These are phyloP conservation scores for Platanus orientalis DNA, from an alignment of 164 flowering plant genomes.

Conservation along the genomic window DNA sequence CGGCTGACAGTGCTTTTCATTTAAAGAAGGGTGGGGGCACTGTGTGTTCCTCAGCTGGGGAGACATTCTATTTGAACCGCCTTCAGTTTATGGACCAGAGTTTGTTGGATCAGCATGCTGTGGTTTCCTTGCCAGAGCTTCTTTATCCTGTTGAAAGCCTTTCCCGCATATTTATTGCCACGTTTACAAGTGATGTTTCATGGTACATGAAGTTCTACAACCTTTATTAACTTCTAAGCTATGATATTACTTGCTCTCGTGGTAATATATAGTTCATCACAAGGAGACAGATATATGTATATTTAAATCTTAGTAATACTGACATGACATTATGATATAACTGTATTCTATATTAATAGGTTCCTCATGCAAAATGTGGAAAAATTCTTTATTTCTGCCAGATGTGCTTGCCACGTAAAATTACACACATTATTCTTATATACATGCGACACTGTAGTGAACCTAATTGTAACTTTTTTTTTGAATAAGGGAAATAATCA, in stretches of 20 bases:
- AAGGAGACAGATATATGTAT: not conserved
- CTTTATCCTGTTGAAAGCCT: slow-evolving; percentile 70
- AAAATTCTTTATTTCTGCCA: no score
- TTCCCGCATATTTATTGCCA: slow-evolving; percentile 60
- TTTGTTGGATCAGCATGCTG: slow-evolving; percentile 20
- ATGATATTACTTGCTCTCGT: not conserved
- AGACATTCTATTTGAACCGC: slow-evolving; percentile 59
- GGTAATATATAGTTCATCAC: not conserved
- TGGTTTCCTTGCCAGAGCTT: slow-evolving; percentile 71
- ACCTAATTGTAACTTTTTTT: no score
- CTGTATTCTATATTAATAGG: not conserved
- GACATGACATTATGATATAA: not conserved
- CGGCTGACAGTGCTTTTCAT: slow-evolving; percentile 1
- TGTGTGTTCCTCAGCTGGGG: slow-evolving; percentile 47
- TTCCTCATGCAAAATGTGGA: no score
- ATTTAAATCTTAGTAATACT: not conserved
- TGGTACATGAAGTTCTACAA: slow-evolving; percentile 41
- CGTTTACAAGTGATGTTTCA: slow-evolving; percentile 71
- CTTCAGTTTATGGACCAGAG: slow-evolving; percentile 32
- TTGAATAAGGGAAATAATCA: no score
- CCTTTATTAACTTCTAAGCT: not conserved
- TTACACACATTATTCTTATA: no score
- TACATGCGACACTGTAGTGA: no score
- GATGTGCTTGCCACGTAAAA: no score
- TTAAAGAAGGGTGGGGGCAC: slow-evolving; percentile 3